Percentiles rank a stretch among this genome's conserved stretches.
These are phyloP conservation scores for Penicillium paneum DNA, from an alignment of 2,329 filamentous ascomycete species.

Conservation along the genomic window DNA sequence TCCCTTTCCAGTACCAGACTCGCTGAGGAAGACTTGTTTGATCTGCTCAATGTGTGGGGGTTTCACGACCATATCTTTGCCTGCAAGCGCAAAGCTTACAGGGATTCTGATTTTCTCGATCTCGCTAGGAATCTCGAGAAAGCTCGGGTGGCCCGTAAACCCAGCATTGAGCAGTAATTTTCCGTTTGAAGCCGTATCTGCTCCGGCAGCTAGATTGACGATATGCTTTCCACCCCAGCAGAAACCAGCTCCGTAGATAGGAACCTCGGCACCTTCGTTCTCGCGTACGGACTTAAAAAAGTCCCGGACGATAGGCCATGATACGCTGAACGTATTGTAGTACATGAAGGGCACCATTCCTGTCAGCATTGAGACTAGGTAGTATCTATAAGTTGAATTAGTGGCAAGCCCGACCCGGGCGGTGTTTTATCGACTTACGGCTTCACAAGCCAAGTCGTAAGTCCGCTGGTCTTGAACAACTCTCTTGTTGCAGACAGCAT, in stretches of 20 bases:
- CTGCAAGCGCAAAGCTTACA: background rate
- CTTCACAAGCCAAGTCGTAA: background rate
- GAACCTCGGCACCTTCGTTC: conserved; percentile 31
- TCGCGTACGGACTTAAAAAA: conserved; percentile 41
- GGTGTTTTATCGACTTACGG: background rate
- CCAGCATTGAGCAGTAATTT: background rate
- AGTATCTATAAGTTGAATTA: background rate
- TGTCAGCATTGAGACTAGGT: background rate
- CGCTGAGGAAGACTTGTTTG: background rate
- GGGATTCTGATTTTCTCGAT: conserved; percentile 3
- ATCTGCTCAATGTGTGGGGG: background rate
- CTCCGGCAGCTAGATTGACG: conserved; percentile 48
- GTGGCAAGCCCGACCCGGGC: background rate
- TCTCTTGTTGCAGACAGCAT: background rate
- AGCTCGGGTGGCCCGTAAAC: conserved; percentile 1
- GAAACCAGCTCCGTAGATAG: conserved; percentile 57
- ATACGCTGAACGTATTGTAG: conserved; percentile 13
- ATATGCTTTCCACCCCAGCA: conserved; percentile 62
- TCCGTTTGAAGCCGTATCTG: conserved; percentile 37
- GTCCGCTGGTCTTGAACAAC: background rate
- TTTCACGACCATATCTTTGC: background rate
- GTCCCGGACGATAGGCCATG: conserved; percentile 35
- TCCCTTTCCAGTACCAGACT: conserved; percentile 41
- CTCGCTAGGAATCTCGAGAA: background rate
- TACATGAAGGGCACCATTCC: background rate